Conservation (phyloP, 495 filamentous ascomycete genomes). For the Trichoderma gamsii region DNA sequence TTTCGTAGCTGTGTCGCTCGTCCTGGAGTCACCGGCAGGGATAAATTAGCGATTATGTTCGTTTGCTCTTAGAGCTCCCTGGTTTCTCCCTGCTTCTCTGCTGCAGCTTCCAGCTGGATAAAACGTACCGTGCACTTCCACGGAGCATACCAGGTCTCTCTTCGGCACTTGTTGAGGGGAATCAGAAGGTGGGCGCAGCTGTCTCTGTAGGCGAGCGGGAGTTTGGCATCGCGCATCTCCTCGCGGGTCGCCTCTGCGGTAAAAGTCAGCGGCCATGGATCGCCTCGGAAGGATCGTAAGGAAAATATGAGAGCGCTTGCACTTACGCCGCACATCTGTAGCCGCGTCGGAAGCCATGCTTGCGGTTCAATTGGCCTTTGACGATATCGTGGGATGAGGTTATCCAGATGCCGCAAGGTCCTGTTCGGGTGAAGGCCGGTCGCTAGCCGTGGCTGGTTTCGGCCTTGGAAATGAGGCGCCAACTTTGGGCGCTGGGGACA, state of each 20-base stretch:
- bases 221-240: constrained; percentile 84
- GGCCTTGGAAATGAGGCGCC: background rate
- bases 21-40: constrained; percentile 44
- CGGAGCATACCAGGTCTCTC: constrained; percentile 85
- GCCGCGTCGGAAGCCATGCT: constrained; percentile 14
- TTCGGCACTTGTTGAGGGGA: constrained; percentile 89
- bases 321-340: constrained; percentile 9
- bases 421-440: constrained; percentile 8
- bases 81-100: constrained; percentile 5
- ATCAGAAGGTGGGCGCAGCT: constrained; percentile 91
- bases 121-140: constrained; percentile 89
- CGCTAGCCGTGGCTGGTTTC: background rate
- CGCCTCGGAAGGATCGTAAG: background rate
- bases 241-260: constrained; percentile 64
- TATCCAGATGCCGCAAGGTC: background rate
- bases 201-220: constrained; percentile 88
- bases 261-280: background rate
- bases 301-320: background rate
- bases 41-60: background rate
- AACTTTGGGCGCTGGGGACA: background rate
- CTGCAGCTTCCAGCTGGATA: background rate
- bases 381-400: constrained; percentile 13
- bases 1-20: constrained; percentile 95
- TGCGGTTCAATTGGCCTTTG: constrained; percentile 14
- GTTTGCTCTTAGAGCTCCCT: background rate